Conservation (phyloP, 2,329 filamentous ascomycete species). For the Harringtonia lauricola region DNA sequence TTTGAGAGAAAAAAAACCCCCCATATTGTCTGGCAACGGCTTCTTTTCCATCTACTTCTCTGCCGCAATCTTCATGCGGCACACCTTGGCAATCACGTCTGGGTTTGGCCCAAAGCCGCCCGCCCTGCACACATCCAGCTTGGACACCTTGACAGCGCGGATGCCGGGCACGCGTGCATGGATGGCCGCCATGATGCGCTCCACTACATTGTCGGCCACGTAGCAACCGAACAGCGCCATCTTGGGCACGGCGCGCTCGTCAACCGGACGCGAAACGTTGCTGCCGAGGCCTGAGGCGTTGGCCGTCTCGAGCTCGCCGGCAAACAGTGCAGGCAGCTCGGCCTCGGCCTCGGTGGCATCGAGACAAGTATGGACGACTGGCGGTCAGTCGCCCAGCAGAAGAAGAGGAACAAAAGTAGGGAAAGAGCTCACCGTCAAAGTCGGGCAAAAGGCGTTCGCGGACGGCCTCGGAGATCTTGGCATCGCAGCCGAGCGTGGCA, state of each 20-base stretch:
- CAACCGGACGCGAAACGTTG: slow-evolving; percentile 12
- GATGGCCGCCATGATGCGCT: slow-evolving; percentile 9
- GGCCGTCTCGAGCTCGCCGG: slow-evolving; percentile 72
- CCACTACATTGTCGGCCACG: slow-evolving; percentile 11
- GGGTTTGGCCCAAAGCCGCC: slow-evolving; percentile 18
- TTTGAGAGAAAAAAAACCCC: too few species aligned
- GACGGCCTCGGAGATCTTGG: slow-evolving; percentile 10
- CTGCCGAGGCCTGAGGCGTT: slow-evolving; percentile 12
- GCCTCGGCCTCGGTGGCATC: slow-evolving; percentile 65
- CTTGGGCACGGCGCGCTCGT: slow-evolving; percentile 11
- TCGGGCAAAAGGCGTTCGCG: slow-evolving; percentile 9
- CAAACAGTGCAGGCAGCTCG: slow-evolving; percentile 87
- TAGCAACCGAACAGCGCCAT: slow-evolving; percentile 16
- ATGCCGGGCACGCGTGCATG: slow-evolving; percentile 2
- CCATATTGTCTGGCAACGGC: too few species aligned
- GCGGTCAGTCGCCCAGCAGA: too few species aligned
- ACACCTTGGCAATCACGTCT: slow-evolving; percentile 17
- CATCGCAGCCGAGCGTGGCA: slow-evolving; percentile 10
- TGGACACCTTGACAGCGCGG: slow-evolving; percentile 14
- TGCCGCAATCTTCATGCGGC: slow-evolving; percentile 15
- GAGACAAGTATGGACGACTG: slow-evolving; percentile 12
- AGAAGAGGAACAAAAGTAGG: background rate
- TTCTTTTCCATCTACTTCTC: too few species aligned
- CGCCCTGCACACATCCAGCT: slow-evolving; percentile 16
- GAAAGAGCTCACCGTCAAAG: slow-evolving; percentile 7